These are phyloP conservation scores for Coemansia sp. DNA, from an alignment of 192 early-diverging fungal genomes.

Conservation along the genomic window DNA sequence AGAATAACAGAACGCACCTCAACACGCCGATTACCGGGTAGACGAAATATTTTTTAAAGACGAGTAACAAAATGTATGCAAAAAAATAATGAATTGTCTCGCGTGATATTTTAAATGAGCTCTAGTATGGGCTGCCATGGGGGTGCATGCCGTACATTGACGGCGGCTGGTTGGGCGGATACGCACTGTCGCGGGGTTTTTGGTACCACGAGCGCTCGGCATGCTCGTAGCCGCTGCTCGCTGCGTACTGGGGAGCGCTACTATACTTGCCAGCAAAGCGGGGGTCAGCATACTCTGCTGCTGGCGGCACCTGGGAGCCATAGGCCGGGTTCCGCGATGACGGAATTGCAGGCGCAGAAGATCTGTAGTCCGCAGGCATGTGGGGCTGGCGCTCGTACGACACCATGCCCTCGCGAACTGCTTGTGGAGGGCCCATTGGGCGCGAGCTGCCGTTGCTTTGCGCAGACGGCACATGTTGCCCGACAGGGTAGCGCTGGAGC, in stretches of 20 bases:
- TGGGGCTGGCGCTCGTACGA: background rate
- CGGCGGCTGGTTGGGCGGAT: slow-evolving; percentile 1
- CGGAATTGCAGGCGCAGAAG: background rate
- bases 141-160: background rate
- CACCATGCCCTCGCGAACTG: background rate
- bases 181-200: background rate
- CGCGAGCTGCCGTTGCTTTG: background rate
- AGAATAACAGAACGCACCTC: slow-evolving; percentile 20
- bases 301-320: slow-evolving; percentile 1
- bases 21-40: slow-evolving; percentile 44
- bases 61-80: no score
- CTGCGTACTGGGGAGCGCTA: background rate
- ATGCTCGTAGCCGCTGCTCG: background rate
- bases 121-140: background rate
- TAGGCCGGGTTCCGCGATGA: background rate
- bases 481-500: background rate
- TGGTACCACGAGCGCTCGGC: slow-evolving; percentile 6
- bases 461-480: background rate
- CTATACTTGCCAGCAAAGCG: slow-evolving; percentile 1
- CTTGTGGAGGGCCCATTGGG: background rate
- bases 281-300: background rate
- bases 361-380: slow-evolving; percentile 1
- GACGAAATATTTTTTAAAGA: no score
- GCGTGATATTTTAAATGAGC: background rate
- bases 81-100: no score